Evolutionary conservation across 495 filamentous ascomycete genomes (phyloP).

Genomic region (Staphylotrichum tortipilum): DNA sequence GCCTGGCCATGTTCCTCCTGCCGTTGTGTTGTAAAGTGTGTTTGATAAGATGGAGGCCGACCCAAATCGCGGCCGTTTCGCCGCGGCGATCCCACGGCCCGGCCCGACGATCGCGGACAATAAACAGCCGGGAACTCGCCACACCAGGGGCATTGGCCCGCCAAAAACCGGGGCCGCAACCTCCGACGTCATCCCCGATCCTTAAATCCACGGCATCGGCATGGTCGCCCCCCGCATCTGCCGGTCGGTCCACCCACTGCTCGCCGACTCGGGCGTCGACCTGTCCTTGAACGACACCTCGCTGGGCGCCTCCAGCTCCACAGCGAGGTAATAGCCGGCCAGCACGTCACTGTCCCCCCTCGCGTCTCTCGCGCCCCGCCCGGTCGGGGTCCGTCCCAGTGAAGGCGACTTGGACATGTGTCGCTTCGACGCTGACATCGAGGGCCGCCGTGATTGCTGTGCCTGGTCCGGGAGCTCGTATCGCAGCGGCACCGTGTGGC

Average conservation of each 20-base stretch:
- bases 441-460: background rate
- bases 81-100: background rate
- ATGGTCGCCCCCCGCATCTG: slow-evolving; percentile 1
- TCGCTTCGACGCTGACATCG: background rate
- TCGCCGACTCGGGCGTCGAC: slow-evolving; percentile 1
- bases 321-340: slow-evolving; percentile 2
- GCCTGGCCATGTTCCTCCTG: background rate
- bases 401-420: slow-evolving; percentile 1
- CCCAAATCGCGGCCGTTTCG: background rate
- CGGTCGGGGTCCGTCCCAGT: background rate
- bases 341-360: slow-evolving; percentile 2
- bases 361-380: background rate
- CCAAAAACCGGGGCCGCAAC: background rate
- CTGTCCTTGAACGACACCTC: slow-evolving; percentile 8
- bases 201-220: slow-evolving; percentile 11
- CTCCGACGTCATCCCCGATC: background rate
- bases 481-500: slow-evolving; percentile 6
- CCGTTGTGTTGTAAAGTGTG: background rate
- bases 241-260: slow-evolving; percentile 12
- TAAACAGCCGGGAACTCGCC: background rate
- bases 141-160: background rate
- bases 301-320: slow-evolving; percentile 14
- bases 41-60: background rate
- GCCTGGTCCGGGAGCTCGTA: slow-evolving; percentile 17
- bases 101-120: background rate